phyloP scores from a whole-genome alignment of 1,284 basidiomycete species.

The Cutaneotrichosporon cavernicola region DNA sequence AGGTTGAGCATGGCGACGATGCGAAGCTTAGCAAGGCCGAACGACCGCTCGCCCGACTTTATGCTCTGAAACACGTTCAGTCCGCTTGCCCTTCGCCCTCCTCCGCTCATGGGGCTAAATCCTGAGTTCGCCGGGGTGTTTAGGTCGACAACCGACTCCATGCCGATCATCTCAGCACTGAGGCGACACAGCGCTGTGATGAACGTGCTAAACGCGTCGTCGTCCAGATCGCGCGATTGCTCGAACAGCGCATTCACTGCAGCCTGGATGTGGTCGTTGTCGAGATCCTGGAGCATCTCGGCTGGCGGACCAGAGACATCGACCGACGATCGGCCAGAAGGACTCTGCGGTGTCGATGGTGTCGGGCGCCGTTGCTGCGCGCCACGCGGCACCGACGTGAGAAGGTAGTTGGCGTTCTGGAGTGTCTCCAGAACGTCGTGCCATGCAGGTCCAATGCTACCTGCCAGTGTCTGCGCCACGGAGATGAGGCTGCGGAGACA shows the following conservation, averaged over 20 bases:
- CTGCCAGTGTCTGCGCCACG: slow-evolving; percentile 76
- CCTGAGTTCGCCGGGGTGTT: slow-evolving; percentile 17
- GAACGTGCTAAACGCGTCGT: slow-evolving; percentile 77
- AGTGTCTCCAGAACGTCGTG: slow-evolving; percentile 83
- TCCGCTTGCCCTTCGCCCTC: slow-evolving; percentile 75
- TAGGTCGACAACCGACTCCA: slow-evolving; percentile 60
- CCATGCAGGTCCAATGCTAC: slow-evolving; percentile 83
- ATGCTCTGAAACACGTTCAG: slow-evolving; percentile 73
- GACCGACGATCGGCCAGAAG: slow-evolving; percentile 16
- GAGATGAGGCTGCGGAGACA: slow-evolving; percentile 80
- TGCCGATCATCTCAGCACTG: slow-evolving; percentile 83
- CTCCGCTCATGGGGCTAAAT: slow-evolving; percentile 17
- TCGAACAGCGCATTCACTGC: slow-evolving; percentile 81
- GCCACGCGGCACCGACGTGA: slow-evolving; percentile 55
- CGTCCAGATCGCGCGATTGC: slow-evolving; percentile 75
- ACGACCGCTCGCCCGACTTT: slow-evolving; percentile 61
- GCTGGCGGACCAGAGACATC: slow-evolving; percentile 25
- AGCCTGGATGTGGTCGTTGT: slow-evolving; percentile 67
- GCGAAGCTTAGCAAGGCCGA: slow-evolving; percentile 81
- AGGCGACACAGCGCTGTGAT: slow-evolving; percentile 77
- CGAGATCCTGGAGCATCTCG: slow-evolving; percentile 61
- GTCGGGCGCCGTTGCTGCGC: slow-evolving; percentile 8
- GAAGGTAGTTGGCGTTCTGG: slow-evolving; percentile 88
- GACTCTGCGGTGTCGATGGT: slow-evolving; percentile 12
- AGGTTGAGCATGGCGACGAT: slow-evolving; percentile 78